These are phyloP conservation scores for Plasmodium yoelii DNA, from an alignment of 169 alveolate genomes.

Conservation along the genomic window DNA sequence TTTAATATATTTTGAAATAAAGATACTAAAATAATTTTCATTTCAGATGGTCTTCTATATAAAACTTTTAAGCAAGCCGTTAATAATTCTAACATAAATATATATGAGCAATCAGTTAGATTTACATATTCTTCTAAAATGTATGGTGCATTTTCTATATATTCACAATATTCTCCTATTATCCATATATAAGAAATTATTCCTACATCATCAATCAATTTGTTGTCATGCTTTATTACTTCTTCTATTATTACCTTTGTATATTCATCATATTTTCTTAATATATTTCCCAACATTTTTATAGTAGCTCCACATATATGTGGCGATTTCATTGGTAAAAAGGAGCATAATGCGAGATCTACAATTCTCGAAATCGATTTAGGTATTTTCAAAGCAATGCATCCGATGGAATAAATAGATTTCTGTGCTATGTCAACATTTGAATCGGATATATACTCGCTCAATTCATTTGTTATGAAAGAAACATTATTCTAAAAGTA, in stretches of 20 bases:
- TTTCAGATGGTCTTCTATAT: slow-evolving; percentile 97
- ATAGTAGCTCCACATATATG: slow-evolving; percentile 89
- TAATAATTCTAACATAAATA: slow-evolving; percentile 86
- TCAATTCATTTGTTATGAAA: slow-evolving; percentile 91
- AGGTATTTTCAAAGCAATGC: slow-evolving; percentile 92
- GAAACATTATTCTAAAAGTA: slow-evolving; percentile 84
- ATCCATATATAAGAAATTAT: slow-evolving; percentile 77
- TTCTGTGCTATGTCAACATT: slow-evolving; percentile 92
- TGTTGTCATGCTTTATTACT: slow-evolving; percentile 77
- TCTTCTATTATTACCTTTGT: slow-evolving; percentile 83
- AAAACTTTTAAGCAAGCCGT: slow-evolving; percentile 91
- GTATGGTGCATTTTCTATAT: slow-evolving; percentile 86
- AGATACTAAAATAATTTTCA: slow-evolving; percentile 87
- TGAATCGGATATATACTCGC: slow-evolving; percentile 96
- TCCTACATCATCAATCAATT: slow-evolving; percentile 66
- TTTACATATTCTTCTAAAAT: slow-evolving; percentile 85
- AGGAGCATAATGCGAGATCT: slow-evolving; percentile 83
- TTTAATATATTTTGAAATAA: slow-evolving; percentile 87
- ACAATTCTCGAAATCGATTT: slow-evolving; percentile 86
- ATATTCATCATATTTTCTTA: slow-evolving; percentile 87
- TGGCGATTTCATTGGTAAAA: slow-evolving; percentile 78
- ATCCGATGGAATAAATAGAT: slow-evolving; percentile 92
- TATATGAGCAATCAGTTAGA: slow-evolving; percentile 81
- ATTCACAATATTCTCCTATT: slow-evolving; percentile 85
- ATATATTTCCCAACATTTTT: slow-evolving; percentile 87